Base-by-base conservation (phyloP, 2,329 filamentous ascomycete genomes). In the Penicillium fuscoglaucum region DNA sequence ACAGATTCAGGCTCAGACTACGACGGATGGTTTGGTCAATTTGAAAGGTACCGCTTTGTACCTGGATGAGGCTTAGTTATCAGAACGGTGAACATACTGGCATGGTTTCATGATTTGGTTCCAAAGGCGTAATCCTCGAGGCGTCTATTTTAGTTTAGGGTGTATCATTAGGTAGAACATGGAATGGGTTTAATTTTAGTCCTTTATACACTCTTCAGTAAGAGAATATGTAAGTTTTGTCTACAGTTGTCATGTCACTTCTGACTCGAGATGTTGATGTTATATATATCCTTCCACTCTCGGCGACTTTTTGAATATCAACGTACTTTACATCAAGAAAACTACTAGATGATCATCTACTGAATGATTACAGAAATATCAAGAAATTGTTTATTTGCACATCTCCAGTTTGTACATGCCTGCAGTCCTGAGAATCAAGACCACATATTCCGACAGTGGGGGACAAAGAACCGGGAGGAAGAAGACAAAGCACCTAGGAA, bases 1-100 rank as follows among this genome's bases (percentile, higher is more conserved):
- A 3, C 63, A 66, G 53, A 71, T 76, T 39, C 66, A 70, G 55
- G 63, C 64, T 17, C 61, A 66, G 19, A 68, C 71, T 6, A 64
- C 55, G 19, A 61, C 62, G 5, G 55, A 67, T 13, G 61, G 62
- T 0, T 64, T 65, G 57, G 66, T 70, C 13, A 73, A 66, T 61
- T 59, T 75, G 10, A 73, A 69, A 43, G 69, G 71, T 21, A 69
- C 61, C 54, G 69, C 68, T 2, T 58, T 74, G 50, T 76, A 74
- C 58, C 62, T 73, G 60, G 70, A 71, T 45, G 72, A 71, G 49
- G 59, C 65, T 28, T 62, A 64, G 44, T 29, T 55, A 13, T 28
- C 26, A 39, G 10, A 19, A 41, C 28, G 57, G 21, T 52, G 37
- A 12, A 41, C 37, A 37, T 37, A 37, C 3, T 53, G 44, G 51